Base-by-base conservation (phyloP, 768 basidiomycete species). In the Ramaria rubella region DNA sequence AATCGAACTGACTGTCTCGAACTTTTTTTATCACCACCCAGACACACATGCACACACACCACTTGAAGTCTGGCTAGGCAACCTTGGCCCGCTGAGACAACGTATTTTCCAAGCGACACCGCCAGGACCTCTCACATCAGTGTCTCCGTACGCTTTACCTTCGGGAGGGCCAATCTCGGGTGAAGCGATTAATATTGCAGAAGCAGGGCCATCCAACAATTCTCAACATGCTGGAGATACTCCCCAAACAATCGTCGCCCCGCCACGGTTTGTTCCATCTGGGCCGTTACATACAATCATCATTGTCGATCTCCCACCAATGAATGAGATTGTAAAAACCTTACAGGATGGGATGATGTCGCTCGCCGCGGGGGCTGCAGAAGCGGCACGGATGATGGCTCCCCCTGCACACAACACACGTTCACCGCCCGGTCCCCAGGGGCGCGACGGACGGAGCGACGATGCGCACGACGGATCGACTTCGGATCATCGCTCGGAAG, bases 51-150 rank as follows among this genome's bases (percentile, higher is more conserved):
- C 73, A 29, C 83, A 83, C 55, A 78, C 77, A n/a, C 82, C 93
- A 1, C 77, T 95, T 42, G 86, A 92, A 62, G 83, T 95, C 19
- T 95, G 93, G 72, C 80, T 96, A 7, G 93, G 94, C 27, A 89
- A 87, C 60, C 76, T 95, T 19, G 94, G 94, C 7, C 94, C 94
- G 14, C 78, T 96, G 42, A 78, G 75, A n/a, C 75, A 83, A 52
- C 83, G 87, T 19, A 80, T 86, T 45, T 94, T 86, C 70, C 86
- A 87, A 60, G 81, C 87, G 1, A 75, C 82, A 36, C 76, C 83
- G 40, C 81, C 86, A 7, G 85, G 86, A 11, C 82, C 85, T 8
- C 69, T 89, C 58, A 86, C 84, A 19, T 76, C 73, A 38, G 76
- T 86, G 26, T 77, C 83, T 17, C 74, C 82, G 0, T 87, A 82